These are phyloP conservation scores for Talaromyces islandicus DNA, from an alignment of 2,329 filamentous ascomycete genomes.

Conservation along the genomic window DNA sequence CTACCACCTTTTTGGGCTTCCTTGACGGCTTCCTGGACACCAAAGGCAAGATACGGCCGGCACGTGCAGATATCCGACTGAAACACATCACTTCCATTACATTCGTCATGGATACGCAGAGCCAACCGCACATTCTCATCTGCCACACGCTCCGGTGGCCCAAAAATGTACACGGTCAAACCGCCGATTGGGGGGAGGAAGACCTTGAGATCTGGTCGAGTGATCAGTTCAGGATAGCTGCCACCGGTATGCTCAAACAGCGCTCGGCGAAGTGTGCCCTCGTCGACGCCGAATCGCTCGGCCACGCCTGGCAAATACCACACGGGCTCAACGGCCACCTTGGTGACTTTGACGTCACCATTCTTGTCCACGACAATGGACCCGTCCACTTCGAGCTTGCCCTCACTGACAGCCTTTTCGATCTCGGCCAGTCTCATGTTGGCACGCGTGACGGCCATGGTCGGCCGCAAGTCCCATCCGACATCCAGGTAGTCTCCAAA, in stretches of 20 bases:
- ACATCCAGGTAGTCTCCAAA: constrained; percentile 71
- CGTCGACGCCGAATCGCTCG: constrained; percentile 86
- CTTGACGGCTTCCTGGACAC: constrained; percentile 94
- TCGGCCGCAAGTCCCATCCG: constrained; percentile 69
- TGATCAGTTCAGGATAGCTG: constrained; percentile 94
- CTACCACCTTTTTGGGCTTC: constrained; percentile 91
- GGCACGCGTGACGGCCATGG: constrained; percentile 84
- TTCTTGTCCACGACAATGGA: constrained; percentile 81
- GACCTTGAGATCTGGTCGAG: constrained; percentile 85
- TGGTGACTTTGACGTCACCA: constrained; percentile 89
- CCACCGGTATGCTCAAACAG: constrained; percentile 95
- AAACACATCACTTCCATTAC: constrained; percentile 96
- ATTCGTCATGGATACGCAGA: constrained; percentile 79
- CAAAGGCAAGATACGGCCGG: constrained; percentile 85
- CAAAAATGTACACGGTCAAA: constrained; percentile 94
- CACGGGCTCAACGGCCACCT: constrained; percentile 92
- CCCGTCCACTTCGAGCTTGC: constrained; percentile 72
- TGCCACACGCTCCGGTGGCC: constrained; percentile 88
- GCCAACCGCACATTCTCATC: constrained; percentile 76
- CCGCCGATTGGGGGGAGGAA: constrained; percentile 95
- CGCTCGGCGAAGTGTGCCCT: constrained; percentile 76
- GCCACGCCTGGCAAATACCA: constrained; percentile 86
- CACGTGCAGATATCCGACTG: constrained; percentile 98
- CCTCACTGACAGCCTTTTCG: constrained; percentile 75
- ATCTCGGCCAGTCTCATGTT: constrained; percentile 97